Evolutionary conservation across 148 eudicot species (phyloP).

Genomic region (Amaranthus palmeri): DNA sequence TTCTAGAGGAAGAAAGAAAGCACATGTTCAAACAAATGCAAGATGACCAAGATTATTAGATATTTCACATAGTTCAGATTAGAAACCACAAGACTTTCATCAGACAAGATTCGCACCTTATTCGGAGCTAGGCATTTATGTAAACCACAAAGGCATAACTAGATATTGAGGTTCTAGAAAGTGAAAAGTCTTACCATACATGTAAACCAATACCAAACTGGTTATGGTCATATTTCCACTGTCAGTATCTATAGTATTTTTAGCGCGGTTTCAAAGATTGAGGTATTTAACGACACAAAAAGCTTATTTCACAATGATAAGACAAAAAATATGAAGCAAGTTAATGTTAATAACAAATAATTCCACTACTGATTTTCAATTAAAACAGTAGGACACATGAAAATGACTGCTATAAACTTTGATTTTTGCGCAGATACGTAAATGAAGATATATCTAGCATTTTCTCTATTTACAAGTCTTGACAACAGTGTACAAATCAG

Average conservation of each 20-base stretch:
- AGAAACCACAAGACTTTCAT: neutral
- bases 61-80: neutral
- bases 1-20: constrained; percentile 39
- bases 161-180: neutral
- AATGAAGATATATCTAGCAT: no score
- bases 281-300: neutral
- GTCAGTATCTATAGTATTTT: neutral
- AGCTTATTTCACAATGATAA: neutral
- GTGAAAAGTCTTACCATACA: neutral
- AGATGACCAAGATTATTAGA: neutral
- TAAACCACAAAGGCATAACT: neutral
- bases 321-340: neutral
- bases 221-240: neutral
- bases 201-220: neutral
- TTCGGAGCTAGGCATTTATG: neutral
- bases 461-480: no score
- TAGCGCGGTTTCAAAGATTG: neutral
- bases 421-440: no score
- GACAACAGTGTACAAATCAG: no score
- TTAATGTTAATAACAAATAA: no score
- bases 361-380: no score
- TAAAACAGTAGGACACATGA: no score
- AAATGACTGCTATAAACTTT: no score
- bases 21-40: constrained; percentile 9
- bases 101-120: neutral